Percentiles rank a stretch among this genome's conserved stretches.
phyloP scores from a whole-genome alignment of 805 yeast genomes.

The Zygosaccharomyces lentus region DNA sequence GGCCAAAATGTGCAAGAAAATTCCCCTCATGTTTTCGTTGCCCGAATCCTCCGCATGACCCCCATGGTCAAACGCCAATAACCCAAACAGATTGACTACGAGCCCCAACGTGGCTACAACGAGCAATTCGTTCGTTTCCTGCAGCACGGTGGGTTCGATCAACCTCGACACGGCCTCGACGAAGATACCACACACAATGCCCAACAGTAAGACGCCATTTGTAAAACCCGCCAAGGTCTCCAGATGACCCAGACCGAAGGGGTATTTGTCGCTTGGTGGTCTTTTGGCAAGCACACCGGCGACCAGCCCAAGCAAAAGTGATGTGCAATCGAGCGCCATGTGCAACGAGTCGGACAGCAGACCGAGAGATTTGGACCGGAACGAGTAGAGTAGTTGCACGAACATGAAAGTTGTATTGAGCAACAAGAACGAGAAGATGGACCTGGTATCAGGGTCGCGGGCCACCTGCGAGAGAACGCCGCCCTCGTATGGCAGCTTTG shows the following conservation, averaged over 20 bases:
- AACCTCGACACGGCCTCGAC: conserved; percentile 84
- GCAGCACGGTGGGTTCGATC: conserved; percentile 68
- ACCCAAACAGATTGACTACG: conserved; percentile 84
- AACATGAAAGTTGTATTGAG: conserved; percentile 92
- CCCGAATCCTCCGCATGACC: conserved; percentile 42
- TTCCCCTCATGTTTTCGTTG: conserved; percentile 84
- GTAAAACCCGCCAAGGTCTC: conserved; percentile 95
- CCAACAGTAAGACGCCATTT: conserved; percentile 82
- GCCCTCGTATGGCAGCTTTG: not conserved
- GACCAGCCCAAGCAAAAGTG: conserved; percentile 79
- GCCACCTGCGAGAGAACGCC: conserved; percentile 36
- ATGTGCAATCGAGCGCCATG: conserved; percentile 93
- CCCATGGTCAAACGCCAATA: conserved; percentile 90
- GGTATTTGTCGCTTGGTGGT: conserved; percentile 65
- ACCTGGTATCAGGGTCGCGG: conserved; percentile 65
- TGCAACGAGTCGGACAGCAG: conserved; percentile 89
- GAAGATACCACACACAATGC: conserved; percentile 83
- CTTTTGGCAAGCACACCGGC: conserved; percentile 68
- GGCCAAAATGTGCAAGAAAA: conserved; percentile 87
- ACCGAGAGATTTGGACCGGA: conserved; percentile 89
- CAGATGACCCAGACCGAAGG: conserved; percentile 79
- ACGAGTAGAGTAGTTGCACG: conserved; percentile 85
- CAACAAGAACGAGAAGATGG: conserved; percentile 81
- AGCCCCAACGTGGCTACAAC: conserved; percentile 83
- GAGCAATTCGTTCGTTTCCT: conserved; percentile 76